These are phyloP conservation scores for Tuctoria greenei DNA, from an alignment of 176 grass and related monocot genomes.

Conservation along the genomic window DNA sequence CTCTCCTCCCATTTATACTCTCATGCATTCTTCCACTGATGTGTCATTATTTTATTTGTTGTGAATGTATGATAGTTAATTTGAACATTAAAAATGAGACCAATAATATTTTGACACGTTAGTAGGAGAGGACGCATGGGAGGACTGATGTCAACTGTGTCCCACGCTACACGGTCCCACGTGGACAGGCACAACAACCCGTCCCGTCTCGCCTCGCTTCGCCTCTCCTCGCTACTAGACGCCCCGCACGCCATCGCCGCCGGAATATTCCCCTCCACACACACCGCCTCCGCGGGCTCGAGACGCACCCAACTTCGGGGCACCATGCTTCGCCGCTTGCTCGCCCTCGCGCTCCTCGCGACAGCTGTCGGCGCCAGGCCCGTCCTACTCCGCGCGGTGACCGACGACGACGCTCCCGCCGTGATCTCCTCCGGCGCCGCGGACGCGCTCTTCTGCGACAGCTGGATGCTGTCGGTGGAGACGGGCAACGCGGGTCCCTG, in stretches of 20 bases:
- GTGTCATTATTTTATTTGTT: too few species aligned
- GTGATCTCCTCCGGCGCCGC: slow-evolving; percentile 16
- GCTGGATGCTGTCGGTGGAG: slow-evolving; percentile 92
- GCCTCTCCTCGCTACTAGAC: too few species aligned
- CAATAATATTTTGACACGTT: too few species aligned
- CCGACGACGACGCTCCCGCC: slow-evolving; percentile 31
- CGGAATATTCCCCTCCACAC: background rate
- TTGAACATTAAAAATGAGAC: too few species aligned
- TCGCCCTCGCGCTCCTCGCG: slow-evolving; percentile 29
- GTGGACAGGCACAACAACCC: too few species aligned
- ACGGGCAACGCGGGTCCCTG: slow-evolving; percentile 71
- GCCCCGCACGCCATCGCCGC: background rate
- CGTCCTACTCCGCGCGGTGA: slow-evolving; percentile 48
- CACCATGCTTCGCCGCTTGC: slow-evolving; percentile 13
- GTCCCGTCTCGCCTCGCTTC: too few species aligned
- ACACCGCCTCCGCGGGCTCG: background rate
- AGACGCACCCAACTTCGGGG: background rate
- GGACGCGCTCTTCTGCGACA: slow-evolving; percentile 63
- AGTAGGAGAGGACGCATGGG: too few species aligned
- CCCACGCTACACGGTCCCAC: too few species aligned
- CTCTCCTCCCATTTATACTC: too few species aligned
- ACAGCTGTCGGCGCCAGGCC: slow-evolving; percentile 20
- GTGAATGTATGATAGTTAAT: too few species aligned
- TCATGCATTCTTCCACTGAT: too few species aligned
- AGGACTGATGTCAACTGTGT: too few species aligned